Base-by-base conservation (phyloP, 257 asterid genomes). In the Solanum peruvianum region DNA sequence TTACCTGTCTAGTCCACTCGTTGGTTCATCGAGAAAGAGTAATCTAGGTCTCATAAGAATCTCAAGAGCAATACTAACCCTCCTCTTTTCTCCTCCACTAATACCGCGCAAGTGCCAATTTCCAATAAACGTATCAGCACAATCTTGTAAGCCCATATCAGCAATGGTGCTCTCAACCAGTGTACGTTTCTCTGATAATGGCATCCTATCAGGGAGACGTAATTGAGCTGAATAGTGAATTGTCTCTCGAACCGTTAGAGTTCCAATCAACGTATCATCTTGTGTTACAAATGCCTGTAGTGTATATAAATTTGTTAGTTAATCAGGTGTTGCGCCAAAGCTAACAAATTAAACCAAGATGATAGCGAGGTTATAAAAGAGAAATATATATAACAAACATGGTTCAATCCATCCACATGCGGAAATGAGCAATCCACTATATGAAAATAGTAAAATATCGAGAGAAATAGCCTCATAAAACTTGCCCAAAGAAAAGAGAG, bases 11-110 rank as follows among this genome's bases (percentile, higher is more conserved):
- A 98, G 42, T 95, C 99, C 60, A 13, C 83, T 76, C 14, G 83
- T 76, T 76, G 83, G 83, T 42, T 76, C 83, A n/a, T 76, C 83
- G 6, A 96, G 96, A 87, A 96, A 95, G 85, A 96, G 99, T 25
- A 96, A 88, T 90, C 98, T 91, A 0, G 99, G 99, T 91, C 96
- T 90, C 98, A 92, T 96, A 66, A 96, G 88, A 87, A 96, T 94
- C 88, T 96, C 99, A 41, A 96, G 52, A 0, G 98, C 98, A 83
- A 96, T 96, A 92, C 98, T 95, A 42, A 96, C 98, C 89, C 99
- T 93, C 75, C 99, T 94, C 89, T 88, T 95, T 88, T 96, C 98
- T 13, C 99, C 99, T 11, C 98, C 98, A 37, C 99, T 96, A 85
- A 96, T 87, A 45, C 99, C 99, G 5, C 81, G 49, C 49, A 73